A percentile compares a stretch with the other conserved stretches of the same genome.
Conservation (phyloP, 345 rosid genomes). For the Streptanthus diversifolius region DNA sequence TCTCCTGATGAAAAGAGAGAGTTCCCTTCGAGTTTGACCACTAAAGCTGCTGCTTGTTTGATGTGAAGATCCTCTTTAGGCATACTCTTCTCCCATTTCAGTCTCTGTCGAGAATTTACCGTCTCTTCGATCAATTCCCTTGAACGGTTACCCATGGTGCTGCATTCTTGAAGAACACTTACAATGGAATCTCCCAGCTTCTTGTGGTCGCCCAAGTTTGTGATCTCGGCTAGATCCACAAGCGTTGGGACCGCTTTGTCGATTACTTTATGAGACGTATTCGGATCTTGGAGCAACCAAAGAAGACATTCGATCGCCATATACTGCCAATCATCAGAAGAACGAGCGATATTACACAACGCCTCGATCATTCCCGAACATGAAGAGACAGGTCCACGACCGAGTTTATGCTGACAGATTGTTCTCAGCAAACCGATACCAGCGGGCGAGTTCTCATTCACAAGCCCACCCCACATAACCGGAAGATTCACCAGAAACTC, state of each 20-base stretch:
- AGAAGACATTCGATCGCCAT: conserved; percentile 98
- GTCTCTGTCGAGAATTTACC: conserved; percentile 59
- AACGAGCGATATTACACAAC: conserved; percentile 82
- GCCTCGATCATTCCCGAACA: conserved; percentile 88
- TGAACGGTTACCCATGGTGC: conserved; percentile 47
- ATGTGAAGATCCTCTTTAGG: conserved; percentile 98
- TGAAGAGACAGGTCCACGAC: conserved; percentile 83
- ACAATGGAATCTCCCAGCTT: conserved; percentile 85
- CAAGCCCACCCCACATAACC: conserved; percentile 99
- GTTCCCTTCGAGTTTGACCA: conserved; percentile 97
- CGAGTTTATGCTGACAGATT: conserved; percentile 91
- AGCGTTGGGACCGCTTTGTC: conserved; percentile 82
- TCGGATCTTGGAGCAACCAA: conserved; percentile 95
- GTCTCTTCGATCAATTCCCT: conserved; percentile 77
- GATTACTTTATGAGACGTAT: conserved; percentile 71
- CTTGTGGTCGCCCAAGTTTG: conserved; percentile 85
- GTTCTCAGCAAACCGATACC: conserved; percentile 96
- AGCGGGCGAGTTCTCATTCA: conserved; percentile 96
- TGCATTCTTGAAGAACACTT: conserved; percentile 72
- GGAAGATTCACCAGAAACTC: conserved; percentile 90
- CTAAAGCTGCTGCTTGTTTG: conserved; percentile 91
- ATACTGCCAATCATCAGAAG: conserved; percentile 99
- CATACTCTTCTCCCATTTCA: conserved; percentile 92
- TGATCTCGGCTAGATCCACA: conserved; percentile 80
- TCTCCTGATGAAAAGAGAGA: conserved; percentile 94